Evolutionary conservation across 768 basidiomycete species (phyloP).

Genomic region (Rhizopogon vinicolor): DNA sequence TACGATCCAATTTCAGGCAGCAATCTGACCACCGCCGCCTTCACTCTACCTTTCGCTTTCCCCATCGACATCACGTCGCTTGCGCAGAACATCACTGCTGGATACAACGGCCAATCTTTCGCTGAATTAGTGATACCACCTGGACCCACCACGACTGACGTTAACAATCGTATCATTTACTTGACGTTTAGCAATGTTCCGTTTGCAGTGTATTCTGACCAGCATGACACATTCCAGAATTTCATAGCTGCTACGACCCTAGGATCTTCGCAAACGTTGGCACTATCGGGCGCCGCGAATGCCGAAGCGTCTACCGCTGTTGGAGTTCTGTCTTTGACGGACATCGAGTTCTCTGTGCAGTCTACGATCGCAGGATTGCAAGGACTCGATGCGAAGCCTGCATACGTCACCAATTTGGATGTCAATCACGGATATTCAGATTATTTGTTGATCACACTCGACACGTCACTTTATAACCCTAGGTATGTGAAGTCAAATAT

Average conservation of each 20-base stretch:
- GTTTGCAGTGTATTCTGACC: conserved; percentile 47
- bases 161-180: conserved; percentile 56
- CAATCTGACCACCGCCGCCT: conserved; percentile 54
- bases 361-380: conserved; percentile 59
- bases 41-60: conserved; percentile 66
- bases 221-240: conserved; percentile 48
- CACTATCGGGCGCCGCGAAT: conserved; percentile 49
- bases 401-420: conserved; percentile 52
- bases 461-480: conserved; percentile 60
- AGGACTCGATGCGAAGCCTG: conserved; percentile 56
- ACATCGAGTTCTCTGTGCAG: conserved; percentile 55
- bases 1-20: conserved; percentile 58
- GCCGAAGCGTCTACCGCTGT: conserved; percentile 62
- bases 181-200: conserved; percentile 56
- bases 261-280: conserved; percentile 39
- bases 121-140: conserved; percentile 59
- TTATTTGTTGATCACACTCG: conserved; percentile 63
- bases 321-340: conserved; percentile 52
- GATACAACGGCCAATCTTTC: conserved; percentile 47
- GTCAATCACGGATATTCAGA: conserved; percentile 64
- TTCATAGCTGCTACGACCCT: conserved; percentile 62
- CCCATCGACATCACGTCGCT: conserved; percentile 62
- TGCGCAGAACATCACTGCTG: conserved; percentile 54
- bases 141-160: conserved; percentile 53
- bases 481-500: conserved; percentile 33